phyloP scores from a whole-genome alignment of 2,329 filamentous ascomycete species.

The Scedosporium minutisporum region DNA sequence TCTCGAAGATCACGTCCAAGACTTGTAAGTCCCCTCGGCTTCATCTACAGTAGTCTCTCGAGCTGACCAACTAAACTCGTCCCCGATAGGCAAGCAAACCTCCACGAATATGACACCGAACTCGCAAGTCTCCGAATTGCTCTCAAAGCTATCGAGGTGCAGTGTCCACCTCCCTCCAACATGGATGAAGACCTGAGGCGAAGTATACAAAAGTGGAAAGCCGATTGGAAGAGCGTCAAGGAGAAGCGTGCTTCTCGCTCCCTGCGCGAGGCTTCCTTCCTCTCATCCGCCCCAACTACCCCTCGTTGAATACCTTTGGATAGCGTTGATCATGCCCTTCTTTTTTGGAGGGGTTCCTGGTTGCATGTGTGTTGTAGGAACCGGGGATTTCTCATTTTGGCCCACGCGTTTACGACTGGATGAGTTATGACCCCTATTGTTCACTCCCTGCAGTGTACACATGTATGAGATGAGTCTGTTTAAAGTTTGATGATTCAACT shows the following conservation, averaged over 20 bases:
- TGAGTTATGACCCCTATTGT: not conserved
- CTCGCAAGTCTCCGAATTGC: conserved; percentile 52
- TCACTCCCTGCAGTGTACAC: not conserved
- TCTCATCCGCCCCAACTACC: not conserved
- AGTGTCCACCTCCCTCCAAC: conserved; percentile 42
- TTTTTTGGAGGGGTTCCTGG: not conserved
- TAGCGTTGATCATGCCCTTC: not conserved
- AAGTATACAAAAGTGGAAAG: conserved; percentile 52
- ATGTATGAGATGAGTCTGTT: not conserved
- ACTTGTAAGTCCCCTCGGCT: conserved; percentile 36
- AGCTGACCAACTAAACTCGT: conserved; percentile 6
- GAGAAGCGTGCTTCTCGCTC: conserved; percentile 28
- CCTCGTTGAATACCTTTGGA: not conserved
- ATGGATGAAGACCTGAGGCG: conserved; percentile 47
- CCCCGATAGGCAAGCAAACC: conserved; percentile 40
- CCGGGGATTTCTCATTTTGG: not conserved
- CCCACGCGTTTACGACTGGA: not conserved
- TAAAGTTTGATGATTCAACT: not conserved
- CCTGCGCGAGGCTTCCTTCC: not conserved
- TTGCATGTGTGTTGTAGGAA: not conserved
- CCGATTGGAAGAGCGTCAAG: conserved; percentile 46
- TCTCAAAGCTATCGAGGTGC: conserved; percentile 52
- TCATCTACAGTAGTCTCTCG: conserved; percentile 2
- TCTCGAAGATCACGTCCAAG: conserved; percentile 46
- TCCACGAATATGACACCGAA: conserved; percentile 48